A percentile compares a stretch with the other conserved stretches of the same genome.
Conservation (phyloP, 345 rosid genomes). For the Cardamine resedifolia region DNA sequence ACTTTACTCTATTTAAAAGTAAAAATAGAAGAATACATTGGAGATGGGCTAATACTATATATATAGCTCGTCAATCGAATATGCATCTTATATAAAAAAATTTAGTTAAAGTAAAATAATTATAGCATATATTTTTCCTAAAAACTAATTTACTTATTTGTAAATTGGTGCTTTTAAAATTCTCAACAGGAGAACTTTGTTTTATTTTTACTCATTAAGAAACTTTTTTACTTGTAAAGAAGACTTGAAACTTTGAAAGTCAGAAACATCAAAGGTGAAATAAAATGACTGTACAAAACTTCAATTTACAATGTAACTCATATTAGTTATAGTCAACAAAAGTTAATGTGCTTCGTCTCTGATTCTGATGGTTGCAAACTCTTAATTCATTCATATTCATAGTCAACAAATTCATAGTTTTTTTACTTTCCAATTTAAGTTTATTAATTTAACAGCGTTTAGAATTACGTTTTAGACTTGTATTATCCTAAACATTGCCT, state of each 20-base stretch:
- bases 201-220: too few relatives aligned
- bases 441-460: neutral
- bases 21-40: too few relatives aligned
- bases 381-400: neutral
- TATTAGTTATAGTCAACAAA: neutral
- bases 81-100: neutral
- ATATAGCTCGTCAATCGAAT: neutral
- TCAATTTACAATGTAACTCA: neutral
- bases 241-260: neutral
- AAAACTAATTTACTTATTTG: neutral
- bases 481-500: neutral
- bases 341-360: neutral
- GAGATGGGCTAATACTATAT: neutral
- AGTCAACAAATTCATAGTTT: neutral
- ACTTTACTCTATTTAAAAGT: too few relatives aligned
- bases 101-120: neutral
- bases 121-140: neutral
- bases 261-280: constrained; percentile 13
- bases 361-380: neutral
- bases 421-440: neutral
- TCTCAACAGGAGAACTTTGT: neutral
- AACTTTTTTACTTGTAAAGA: neutral
- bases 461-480: neutral
- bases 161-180: neutral
- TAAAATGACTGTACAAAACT: neutral